Base-by-base conservation (phyloP, 352 stramenopile species). In the Globisporangium uncinulatum region DNA sequence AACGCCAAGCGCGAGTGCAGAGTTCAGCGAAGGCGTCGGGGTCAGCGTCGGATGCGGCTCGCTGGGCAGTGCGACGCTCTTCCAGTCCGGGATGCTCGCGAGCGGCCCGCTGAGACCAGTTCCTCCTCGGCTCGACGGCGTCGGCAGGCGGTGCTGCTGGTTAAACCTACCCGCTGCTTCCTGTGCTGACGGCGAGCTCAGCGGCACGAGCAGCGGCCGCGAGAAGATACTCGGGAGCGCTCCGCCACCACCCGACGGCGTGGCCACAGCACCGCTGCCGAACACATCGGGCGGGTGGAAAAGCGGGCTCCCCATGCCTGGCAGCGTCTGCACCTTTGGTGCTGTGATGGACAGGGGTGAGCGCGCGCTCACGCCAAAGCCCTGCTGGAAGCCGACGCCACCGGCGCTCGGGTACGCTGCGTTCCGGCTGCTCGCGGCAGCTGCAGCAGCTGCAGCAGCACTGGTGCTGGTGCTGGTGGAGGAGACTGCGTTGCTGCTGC, bases 161-260 rank as follows among this genome's bases (percentile, higher is more conserved):
- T 3, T 24, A 32, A 57, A 63, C 4, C 24, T 57, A 39, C 10
- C 19, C 17, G 34, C 48, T 54, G 31, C 10, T 29, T 54, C 39
- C n/a, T 54, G 45, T 8, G 8, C 34, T 10, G 31, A 20, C 6
- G 71, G 70, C 31, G 74, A 79, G 2, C 60, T 45, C 32, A 80
- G 45, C 3, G 74, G 74, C 17, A 70, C 69, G 19, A 84, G 57
- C 8, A 79, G 59, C 20, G 69, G 67, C 13, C 74, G 64, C 4
- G 71, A 65, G 43, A 84, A 84, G 20, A 84, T 65, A 52, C 74
- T 84, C 13, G 74, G 74, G 0, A 84, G 62, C 10, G 71, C 70
- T 29, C 24, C 24, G 2, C 67, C 75, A 2, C 67, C 75, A 2
- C 43, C 57, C 3, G 65, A 64, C 0, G 74, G 69, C 17, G 64